These are phyloP conservation scores for Boletus vermiculosoides DNA, from an alignment of 768 basidiomycete species.

Conservation along the genomic window DNA sequence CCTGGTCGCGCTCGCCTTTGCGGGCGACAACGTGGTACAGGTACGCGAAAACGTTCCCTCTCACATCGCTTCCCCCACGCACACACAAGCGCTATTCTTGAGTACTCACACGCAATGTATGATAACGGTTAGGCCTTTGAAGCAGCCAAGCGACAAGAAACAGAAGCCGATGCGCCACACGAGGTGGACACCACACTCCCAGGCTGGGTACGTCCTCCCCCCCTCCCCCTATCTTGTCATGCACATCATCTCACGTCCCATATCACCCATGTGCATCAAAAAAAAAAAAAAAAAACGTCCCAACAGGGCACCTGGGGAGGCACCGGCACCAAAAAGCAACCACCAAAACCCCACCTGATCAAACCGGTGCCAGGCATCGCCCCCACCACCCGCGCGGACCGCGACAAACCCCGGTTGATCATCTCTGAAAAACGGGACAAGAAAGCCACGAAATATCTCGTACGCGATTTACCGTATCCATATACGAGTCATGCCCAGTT, in stretches of 20 bases:
- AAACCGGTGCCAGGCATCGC: conserved; percentile 83
- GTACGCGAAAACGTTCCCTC: conserved; percentile 42
- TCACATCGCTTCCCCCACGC: no score
- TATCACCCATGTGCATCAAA: background rate
- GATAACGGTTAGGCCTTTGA: conserved; percentile 67
- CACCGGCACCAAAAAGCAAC: conserved; percentile 56
- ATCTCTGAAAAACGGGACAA: conserved; percentile 95
- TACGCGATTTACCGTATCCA: conserved; percentile 91
- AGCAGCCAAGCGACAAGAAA: conserved; percentile 76
- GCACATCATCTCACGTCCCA: no score
- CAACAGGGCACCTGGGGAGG: conserved; percentile 93
- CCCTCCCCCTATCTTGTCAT: background rate
- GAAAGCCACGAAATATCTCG: conserved; percentile 85
- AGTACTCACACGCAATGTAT: background rate
- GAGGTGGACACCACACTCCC: conserved; percentile 89
- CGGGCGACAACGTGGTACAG: conserved; percentile 93
- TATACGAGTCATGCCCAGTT: conserved; percentile 94
- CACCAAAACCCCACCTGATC: conserved; percentile 68
- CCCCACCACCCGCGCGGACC: conserved; percentile 78
- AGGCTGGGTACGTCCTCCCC: conserved; percentile 75
- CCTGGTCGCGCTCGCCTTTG: conserved; percentile 92
- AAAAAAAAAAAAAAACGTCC: no score
- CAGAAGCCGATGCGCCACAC: conserved; percentile 82
- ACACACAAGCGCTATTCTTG: no score
- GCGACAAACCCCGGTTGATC: conserved; percentile 83